phyloP scores from a whole-genome alignment of 2,329 filamentous ascomycete species.

The Byssoonygena ceratinophila region DNA sequence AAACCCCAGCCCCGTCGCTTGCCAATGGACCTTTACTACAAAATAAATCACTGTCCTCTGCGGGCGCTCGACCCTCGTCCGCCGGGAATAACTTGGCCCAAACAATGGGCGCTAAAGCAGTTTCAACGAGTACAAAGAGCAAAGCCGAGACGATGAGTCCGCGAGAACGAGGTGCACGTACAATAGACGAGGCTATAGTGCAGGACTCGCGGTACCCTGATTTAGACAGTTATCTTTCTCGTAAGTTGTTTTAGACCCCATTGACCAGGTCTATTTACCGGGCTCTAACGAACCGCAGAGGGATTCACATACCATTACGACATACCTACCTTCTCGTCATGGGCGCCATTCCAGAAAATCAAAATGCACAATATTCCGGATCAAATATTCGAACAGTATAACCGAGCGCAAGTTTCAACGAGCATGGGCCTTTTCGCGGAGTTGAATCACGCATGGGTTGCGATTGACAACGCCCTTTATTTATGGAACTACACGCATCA shows the following conservation, averaged over 20 bases:
- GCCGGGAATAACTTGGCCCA: conserved; percentile 4
- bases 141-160: conserved; percentile 50
- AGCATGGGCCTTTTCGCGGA: conserved; percentile 91
- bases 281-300: conserved; percentile 42
- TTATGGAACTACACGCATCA: conserved; percentile 94
- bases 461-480: conserved; percentile 91
- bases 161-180: conserved; percentile 67
- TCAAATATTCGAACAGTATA: conserved; percentile 83
- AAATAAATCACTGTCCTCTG: conserved; percentile 21
- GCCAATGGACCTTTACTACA: conserved; percentile 30
- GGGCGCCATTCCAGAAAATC: conserved; percentile 81
- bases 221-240: conserved; percentile 76
- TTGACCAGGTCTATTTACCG: neutral
- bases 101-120: conserved; percentile 11
- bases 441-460: conserved; percentile 88
- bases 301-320: conserved; percentile 90
- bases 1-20: conserved; percentile 31
- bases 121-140: conserved; percentile 30
- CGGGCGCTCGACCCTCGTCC: conserved; percentile 5
- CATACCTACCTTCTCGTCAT: conserved; percentile 55
- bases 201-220: conserved; percentile 75
- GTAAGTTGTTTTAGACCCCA: conserved; percentile 45
- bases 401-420: conserved; percentile 75
- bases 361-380: conserved; percentile 86
- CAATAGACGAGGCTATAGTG: conserved; percentile 68